phyloP scores from a whole-genome alignment of 2,329 filamentous ascomycete genomes.

The Corynespora cassiicola region DNA sequence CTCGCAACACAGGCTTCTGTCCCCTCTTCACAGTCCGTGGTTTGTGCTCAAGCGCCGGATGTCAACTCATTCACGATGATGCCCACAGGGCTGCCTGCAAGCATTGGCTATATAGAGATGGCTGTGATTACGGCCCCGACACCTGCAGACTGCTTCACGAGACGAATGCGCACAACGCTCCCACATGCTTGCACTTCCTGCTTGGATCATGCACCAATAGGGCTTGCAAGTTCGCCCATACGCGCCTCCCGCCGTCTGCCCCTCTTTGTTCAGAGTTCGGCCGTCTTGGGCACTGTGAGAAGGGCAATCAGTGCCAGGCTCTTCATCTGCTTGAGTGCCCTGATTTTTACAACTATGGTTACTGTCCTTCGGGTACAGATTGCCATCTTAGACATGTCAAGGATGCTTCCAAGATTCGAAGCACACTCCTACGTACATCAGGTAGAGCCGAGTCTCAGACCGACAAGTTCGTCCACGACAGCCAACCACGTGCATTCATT shows the following conservation, averaged over 20 bases:
- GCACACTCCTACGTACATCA: constrained; percentile 19
- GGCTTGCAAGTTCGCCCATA: constrained; percentile 86
- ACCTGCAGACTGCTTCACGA: constrained; percentile 92
- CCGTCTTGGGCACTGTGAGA: constrained; percentile 85
- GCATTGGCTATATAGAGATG: constrained; percentile 79
- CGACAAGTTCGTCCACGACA: not conserved
- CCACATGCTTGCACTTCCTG: constrained; percentile 87
- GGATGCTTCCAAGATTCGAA: constrained; percentile 35
- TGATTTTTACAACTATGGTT: constrained; percentile 89
- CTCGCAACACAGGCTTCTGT: no score
- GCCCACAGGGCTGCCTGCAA: constrained; percentile 90
- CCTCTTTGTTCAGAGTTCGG: constrained; percentile 86
- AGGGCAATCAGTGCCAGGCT: constrained; percentile 76
- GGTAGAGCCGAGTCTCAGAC: constrained; percentile 8
- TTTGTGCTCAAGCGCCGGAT: constrained; percentile 83
- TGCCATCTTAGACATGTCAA: constrained; percentile 90
- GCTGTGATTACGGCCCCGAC: constrained; percentile 77
- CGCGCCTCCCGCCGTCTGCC: constrained; percentile 76
- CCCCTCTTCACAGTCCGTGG: no score
- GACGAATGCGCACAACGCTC: constrained; percentile 79
- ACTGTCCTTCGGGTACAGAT: constrained; percentile 74
- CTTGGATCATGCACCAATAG: constrained; percentile 88
- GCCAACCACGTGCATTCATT: not conserved
- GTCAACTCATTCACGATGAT: constrained; percentile 83
- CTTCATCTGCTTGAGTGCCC: constrained; percentile 94